Evolutionary conservation across 108 stramenopile genomes (phyloP).

Genomic region (Fragilaria crotonensis): DNA sequence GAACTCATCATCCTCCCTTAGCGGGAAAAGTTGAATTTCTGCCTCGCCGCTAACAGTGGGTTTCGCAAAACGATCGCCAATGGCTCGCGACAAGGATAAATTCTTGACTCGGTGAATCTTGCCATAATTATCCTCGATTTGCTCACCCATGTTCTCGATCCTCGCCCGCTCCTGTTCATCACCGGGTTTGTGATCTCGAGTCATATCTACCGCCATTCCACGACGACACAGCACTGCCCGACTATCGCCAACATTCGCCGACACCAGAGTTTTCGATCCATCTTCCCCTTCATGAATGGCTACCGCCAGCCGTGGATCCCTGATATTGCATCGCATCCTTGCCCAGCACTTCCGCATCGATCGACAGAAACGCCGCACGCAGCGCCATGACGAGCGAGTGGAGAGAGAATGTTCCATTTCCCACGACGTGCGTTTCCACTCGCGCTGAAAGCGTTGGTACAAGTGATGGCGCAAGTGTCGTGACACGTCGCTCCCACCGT

Average conservation of each 20-base stretch:
- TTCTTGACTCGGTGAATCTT: conserved; percentile 78
- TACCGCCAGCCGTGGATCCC: conserved; percentile 92
- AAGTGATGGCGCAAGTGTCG: conserved; percentile 54
- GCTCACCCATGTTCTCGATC: conserved; percentile 69
- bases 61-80: conserved; percentile 86
- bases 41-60: conserved; percentile 79
- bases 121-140: conserved; percentile 59
- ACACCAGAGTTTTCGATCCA: conserved; percentile 64
- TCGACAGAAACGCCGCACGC: conserved; percentile 45
- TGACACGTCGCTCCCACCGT: conserved; percentile 86
- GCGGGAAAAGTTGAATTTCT: conserved; percentile 60
- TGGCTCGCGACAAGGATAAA: conserved; percentile 85
- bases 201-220: conserved; percentile 73
- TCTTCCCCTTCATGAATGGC: conserved; percentile 64
- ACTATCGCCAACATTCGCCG: conserved; percentile 96
- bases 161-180: conserved; percentile 59
- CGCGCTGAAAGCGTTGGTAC: conserved; percentile 23
- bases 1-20: conserved; percentile 42
- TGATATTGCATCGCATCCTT: conserved; percentile 59
- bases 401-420: conserved; percentile 37
- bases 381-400: conserved; percentile 53
- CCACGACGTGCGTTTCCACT: too few relatives aligned
- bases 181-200: conserved; percentile 90
- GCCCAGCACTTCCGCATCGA: conserved; percentile 56
- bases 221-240: conserved; percentile 78